Base-by-base conservation (phyloP, 163 green algal species). In the Chlorella variabilis region DNA sequence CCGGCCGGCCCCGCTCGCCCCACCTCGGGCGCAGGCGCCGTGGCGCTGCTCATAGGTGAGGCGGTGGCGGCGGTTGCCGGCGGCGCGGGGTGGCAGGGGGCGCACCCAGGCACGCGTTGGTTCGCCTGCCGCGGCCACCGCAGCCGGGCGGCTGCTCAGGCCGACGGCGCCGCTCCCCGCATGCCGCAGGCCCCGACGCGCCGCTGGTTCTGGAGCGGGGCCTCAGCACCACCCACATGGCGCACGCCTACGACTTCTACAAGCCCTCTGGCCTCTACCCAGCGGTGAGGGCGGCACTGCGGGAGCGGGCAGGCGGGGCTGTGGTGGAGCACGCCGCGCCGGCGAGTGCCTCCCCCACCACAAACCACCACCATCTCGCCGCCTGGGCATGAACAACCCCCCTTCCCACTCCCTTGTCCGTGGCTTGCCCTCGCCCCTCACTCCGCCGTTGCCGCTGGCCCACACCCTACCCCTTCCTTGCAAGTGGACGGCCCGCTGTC, bases 221-320 rank as follows among this genome's bases (percentile, higher is more conserved):
- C 2, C 86, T 93, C 75, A 82, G 81, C 18, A 85, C 90, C 25
- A 87, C 76, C 25, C 88, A 96, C 81, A 83, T 87, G 54, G 66
- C 86, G 9, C 86, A 98, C 79, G 83, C 87, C 1, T 95, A 91
- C 71, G 95, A 98, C 71, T 98, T 98, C 61, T 95, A 91, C 86
- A 98, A 98, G 86, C 95, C 95, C 5, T 75, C 78, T 15, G 88
- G 83, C 27, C 81, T 91, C 9, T 97, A 92, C 74, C 93, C 94
- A 0, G 77, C 89, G 36, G 92, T 95, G 34, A 42, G 75, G 8
- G 2, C n/a, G n/a, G n/a, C n/a, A n/a, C n/a, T n/a, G n/a, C n/a
- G n/a, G n/a, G n/a, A n/a, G n/a, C n/a, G n/a, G n/a, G n/a, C n/a
- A n/a, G n/a, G n/a, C n/a, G n/a, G n/a, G n/a, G n/a, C n/a, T n/a